A percentile compares a stretch with the other conserved stretches of the same genome.
phyloP scores from a whole-genome alignment of 495 filamentous ascomycete genomes.

The Aspergillus nidulans region DNA sequence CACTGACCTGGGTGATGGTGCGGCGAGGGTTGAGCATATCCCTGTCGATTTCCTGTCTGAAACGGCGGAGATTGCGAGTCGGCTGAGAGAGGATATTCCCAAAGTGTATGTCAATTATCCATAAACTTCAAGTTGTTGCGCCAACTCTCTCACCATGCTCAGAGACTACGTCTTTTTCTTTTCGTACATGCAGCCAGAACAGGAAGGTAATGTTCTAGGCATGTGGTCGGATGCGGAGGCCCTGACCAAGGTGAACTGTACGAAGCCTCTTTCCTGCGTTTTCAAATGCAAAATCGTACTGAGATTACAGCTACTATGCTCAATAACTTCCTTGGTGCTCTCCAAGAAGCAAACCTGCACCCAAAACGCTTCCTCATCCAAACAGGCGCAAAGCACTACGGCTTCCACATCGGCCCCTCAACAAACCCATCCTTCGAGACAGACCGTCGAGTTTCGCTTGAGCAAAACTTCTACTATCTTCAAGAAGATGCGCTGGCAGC shows the following conservation, averaged over 20 bases:
- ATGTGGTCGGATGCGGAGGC: slow-evolving; percentile 46
- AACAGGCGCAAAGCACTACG: slow-evolving; percentile 50
- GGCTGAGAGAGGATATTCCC: not conserved
- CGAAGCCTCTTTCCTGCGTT: not conserved
- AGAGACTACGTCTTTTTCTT: slow-evolving; percentile 53
- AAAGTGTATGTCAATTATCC: not conserved
- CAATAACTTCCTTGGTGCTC: slow-evolving; percentile 42
- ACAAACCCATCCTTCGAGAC: slow-evolving; percentile 40
- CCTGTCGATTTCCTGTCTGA: slow-evolving; percentile 43
- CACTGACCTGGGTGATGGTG: not conserved
- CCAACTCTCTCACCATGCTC: not conserved
- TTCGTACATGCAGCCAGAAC: slow-evolving; percentile 44
- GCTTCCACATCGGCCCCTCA: slow-evolving; percentile 45
- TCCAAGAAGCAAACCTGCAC: slow-evolving; percentile 34
- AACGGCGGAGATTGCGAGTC: slow-evolving; percentile 19
- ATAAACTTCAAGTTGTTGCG: not conserved
- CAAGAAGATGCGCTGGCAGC: slow-evolving; percentile 40
- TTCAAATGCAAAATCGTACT: slow-evolving; percentile 10
- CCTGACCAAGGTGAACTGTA: slow-evolving; percentile 39
- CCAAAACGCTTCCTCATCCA: slow-evolving; percentile 50
- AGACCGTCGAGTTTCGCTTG: slow-evolving; percentile 37
- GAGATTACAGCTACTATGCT: slow-evolving; percentile 22
- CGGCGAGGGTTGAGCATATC: slow-evolving; percentile 33
- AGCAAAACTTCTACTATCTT: slow-evolving; percentile 50
- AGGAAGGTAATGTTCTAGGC: slow-evolving; percentile 5